phyloP scores from a whole-genome alignment of 2,329 filamentous ascomycete genomes.

The Aureobasidium sp. region DNA sequence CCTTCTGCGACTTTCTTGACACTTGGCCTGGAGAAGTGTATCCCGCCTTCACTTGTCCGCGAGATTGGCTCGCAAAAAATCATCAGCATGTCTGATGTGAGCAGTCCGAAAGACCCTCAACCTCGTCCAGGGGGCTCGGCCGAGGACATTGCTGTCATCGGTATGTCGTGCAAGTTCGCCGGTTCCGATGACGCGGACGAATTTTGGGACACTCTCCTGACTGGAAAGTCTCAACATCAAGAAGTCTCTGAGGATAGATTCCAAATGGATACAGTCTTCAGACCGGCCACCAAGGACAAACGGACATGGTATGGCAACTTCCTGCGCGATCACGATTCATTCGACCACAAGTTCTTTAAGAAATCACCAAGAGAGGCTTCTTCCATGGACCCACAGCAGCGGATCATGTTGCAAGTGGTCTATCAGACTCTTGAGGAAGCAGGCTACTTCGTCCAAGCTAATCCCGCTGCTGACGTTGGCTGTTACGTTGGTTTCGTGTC shows the following conservation, averaged over 20 bases:
- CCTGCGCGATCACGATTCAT: constrained; percentile 13
- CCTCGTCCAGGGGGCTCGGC: too few species aligned
- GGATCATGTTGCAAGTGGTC: constrained; percentile 13
- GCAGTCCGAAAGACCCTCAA: too few species aligned
- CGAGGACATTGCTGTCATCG: neutral
- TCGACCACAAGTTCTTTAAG: constrained; percentile 17
- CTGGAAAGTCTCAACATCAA: constrained; percentile 19
- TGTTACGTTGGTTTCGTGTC: neutral
- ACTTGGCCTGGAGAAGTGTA: too few species aligned
- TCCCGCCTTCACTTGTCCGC: too few species aligned
- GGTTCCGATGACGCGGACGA: constrained; percentile 1
- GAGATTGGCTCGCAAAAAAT: too few species aligned
- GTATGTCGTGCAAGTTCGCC: constrained; percentile 1
- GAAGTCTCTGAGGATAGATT: too few species aligned
- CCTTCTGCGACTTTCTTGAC: too few species aligned
- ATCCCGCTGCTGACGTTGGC: neutral
- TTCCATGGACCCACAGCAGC: constrained; percentile 16
- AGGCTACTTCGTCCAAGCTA: neutral
- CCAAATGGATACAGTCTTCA: constrained; percentile 4
- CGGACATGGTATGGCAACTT: constrained; percentile 18
- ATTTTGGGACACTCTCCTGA: constrained; percentile 16
- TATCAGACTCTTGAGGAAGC: constrained; percentile 17
- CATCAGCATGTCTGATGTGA: too few species aligned
- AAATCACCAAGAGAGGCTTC: constrained; percentile 14
- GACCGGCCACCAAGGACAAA: too few species aligned